phyloP scores from a whole-genome alignment of 2,329 filamentous ascomycete genomes.

The Penicillium sp. region DNA sequence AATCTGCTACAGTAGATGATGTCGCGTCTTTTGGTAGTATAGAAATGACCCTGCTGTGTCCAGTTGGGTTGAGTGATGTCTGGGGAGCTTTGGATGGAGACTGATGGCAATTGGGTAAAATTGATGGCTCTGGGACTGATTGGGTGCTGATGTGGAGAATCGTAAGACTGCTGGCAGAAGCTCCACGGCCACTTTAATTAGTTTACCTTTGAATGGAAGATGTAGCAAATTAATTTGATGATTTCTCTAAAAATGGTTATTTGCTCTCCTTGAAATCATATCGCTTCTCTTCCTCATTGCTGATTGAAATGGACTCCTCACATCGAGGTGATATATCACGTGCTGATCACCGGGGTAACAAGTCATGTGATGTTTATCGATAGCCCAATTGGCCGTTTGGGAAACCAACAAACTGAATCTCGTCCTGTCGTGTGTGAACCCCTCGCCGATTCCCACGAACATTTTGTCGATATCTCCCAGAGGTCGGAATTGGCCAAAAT shows the following conservation, averaged over 20 bases:
- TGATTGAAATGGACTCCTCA: background rate
- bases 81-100: background rate
- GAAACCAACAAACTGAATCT: slow-evolving; percentile 10
- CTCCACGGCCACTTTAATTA: background rate
- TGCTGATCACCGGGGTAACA: slow-evolving; percentile 40
- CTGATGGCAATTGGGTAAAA: background rate
- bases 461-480: slow-evolving; percentile 7
- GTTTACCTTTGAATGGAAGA: background rate
- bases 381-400: slow-evolving; percentile 31
- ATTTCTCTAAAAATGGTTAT: background rate
- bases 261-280: background rate
- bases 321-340: slow-evolving; percentile 23
- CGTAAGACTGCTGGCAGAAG: background rate
- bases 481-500: slow-evolving; percentile 44
- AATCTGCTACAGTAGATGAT: background rate
- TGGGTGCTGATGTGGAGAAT: background rate
- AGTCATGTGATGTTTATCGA: slow-evolving; percentile 42
- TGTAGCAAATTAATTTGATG: too few relatives aligned
- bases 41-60: slow-evolving; percentile 3
- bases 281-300: background rate
- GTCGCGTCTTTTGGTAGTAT: background rate
- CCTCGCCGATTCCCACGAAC: slow-evolving; percentile 13
- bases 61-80: background rate
- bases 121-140: slow-evolving; percentile 1
- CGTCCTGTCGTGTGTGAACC: slow-evolving; percentile 3